phyloP scores from a whole-genome alignment of 2,329 filamentous ascomycete species.

The Botrytis squamosa region DNA sequence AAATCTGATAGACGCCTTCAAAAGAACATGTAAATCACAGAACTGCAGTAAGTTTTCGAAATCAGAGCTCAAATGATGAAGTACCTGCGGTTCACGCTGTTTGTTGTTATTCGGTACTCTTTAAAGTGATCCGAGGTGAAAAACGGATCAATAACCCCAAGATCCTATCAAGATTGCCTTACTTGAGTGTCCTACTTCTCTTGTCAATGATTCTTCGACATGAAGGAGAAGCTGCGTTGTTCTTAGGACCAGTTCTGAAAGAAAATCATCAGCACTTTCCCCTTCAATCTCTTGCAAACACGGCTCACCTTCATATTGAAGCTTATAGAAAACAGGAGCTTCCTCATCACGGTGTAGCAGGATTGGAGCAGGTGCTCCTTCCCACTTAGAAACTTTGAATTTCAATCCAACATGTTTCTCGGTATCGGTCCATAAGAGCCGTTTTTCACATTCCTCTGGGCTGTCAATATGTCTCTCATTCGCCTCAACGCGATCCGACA shows the following conservation, averaged over 20 bases:
- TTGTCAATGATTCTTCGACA: conserved; percentile 62
- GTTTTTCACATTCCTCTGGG: conserved; percentile 38
- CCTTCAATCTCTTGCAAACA: too few species aligned
- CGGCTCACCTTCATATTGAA: conserved; percentile 68
- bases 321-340: conserved; percentile 63
- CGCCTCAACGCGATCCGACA: conserved; percentile 43
- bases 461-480: background rate
- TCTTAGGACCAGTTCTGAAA: conserved; percentile 66
- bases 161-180: conserved; percentile 67
- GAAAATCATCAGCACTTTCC: background rate
- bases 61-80: background rate
- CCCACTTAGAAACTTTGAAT: conserved; percentile 60
- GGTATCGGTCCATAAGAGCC: conserved; percentile 68
- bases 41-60: conserved; percentile 20
- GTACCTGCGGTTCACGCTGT: background rate
- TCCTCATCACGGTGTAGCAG: conserved; percentile 53
- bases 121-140: background rate
- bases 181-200: conserved; percentile 59
- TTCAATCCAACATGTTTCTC: conserved; percentile 64
- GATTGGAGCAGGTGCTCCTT: conserved; percentile 48
- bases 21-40: conserved; percentile 19
- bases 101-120: background rate
- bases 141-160: conserved; percentile 28
- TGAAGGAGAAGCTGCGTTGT: conserved; percentile 62
- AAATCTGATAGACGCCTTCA: conserved; percentile 21